These are phyloP conservation scores for Penicillium sp. DNA, from an alignment of 2,329 filamentous ascomycete species.

Conservation along the genomic window DNA sequence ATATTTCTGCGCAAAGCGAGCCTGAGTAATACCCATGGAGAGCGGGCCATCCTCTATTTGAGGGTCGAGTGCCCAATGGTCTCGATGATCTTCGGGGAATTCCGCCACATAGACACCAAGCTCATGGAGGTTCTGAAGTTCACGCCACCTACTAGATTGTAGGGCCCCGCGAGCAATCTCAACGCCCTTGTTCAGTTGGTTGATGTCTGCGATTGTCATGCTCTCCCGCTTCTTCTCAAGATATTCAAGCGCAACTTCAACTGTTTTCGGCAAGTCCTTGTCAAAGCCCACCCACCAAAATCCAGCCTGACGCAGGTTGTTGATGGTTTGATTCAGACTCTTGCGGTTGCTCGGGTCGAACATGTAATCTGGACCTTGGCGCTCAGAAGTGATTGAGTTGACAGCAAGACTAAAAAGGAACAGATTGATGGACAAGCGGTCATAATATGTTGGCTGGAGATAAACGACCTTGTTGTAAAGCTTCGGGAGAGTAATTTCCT, in stretches of 20 bases:
- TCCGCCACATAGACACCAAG: slow-evolving; percentile 70
- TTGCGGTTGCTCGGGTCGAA: slow-evolving; percentile 76
- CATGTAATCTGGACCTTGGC: slow-evolving; percentile 81
- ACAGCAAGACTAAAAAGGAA: slow-evolving; percentile 82
- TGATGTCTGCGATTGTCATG: slow-evolving; percentile 62
- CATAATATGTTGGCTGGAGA: slow-evolving; percentile 79
- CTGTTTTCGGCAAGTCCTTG: slow-evolving; percentile 61
- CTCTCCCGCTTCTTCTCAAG: slow-evolving; percentile 60
- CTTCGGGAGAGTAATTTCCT: slow-evolving; percentile 65
- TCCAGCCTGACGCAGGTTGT: slow-evolving; percentile 77
- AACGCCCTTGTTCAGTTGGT: slow-evolving; percentile 65
- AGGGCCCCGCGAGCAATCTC: slow-evolving; percentile 61
- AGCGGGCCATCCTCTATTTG: slow-evolving; percentile 44
- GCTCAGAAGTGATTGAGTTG: slow-evolving; percentile 85
- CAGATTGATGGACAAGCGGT: slow-evolving; percentile 78
- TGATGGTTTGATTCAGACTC: slow-evolving; percentile 66
- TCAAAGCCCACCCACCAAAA: slow-evolving; percentile 85
- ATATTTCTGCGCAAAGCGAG: slow-evolving; percentile 56
- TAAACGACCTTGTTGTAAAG: slow-evolving; percentile 71
- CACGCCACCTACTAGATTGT: slow-evolving; percentile 62
- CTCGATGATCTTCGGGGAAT: slow-evolving; percentile 63
- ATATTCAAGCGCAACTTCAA: slow-evolving; percentile 69
- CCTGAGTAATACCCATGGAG: slow-evolving; percentile 59
- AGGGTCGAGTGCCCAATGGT: slow-evolving; percentile 67
- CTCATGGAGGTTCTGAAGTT: slow-evolving; percentile 71